Percentiles rank a stretch among this genome's conserved stretches.
Conservation (phyloP, 805 yeast species). For the Clavispora carvajalis region DNA sequence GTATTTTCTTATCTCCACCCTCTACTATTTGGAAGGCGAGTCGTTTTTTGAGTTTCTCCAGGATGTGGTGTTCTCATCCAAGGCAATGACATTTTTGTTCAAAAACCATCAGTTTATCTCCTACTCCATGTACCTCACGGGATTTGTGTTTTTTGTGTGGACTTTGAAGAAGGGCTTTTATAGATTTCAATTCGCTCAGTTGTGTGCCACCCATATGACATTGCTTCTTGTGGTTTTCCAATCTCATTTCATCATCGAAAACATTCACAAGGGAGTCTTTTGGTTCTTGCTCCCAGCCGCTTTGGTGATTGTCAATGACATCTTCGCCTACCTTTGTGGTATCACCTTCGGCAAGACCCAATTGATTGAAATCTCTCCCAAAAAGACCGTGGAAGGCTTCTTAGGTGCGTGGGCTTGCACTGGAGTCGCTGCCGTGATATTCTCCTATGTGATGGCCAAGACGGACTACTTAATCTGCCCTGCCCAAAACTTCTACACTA, state of each 20-base stretch:
- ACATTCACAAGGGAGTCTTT: constrained; percentile 82
- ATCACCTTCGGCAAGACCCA: constrained; percentile 93
- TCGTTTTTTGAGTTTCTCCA: constrained; percentile 66
- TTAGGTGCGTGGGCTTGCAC: constrained; percentile 98
- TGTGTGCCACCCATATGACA: constrained; percentile 93
- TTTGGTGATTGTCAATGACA: constrained; percentile 88
- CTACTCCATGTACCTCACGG: constrained; percentile 78
- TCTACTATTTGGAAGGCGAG: constrained; percentile 86
- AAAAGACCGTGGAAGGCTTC: constrained; percentile 96
- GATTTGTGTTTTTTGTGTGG: constrained; percentile 85
- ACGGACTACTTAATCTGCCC: constrained; percentile 86
- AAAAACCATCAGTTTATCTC: constrained; percentile 79
- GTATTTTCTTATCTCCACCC: constrained; percentile 85
- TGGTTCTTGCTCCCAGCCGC: constrained; percentile 94
- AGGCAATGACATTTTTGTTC: constrained; percentile 53
- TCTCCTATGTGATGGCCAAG: constrained; percentile 59
- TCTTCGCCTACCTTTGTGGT: constrained; percentile 95
- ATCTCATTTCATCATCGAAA: constrained; percentile 86
- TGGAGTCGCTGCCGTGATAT: constrained; percentile 60
- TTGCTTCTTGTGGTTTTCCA: constrained; percentile 85
- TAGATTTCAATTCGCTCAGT: constrained; percentile 89
- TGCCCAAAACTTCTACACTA: constrained; percentile 58
- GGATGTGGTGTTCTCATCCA: constrained; percentile 46
- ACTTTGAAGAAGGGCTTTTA: constrained; percentile 85
- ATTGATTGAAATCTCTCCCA: constrained; percentile 89